Evolutionary conservation across 164 flowering plant species (phyloP), one percentile per base, ranked within the genome.

Genomic region (Platanus orientalis): DNA sequence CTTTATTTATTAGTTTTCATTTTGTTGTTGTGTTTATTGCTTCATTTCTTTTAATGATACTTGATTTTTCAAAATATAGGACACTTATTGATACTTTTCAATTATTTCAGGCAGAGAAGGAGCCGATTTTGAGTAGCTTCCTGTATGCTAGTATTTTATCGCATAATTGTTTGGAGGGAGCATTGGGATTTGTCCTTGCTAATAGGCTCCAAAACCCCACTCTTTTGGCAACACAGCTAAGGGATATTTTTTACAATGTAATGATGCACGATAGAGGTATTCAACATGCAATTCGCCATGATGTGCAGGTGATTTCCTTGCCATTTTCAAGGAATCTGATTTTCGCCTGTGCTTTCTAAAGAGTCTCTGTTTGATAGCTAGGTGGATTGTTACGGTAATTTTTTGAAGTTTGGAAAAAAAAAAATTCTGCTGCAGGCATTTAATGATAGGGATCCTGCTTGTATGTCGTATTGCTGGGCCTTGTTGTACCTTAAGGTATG

Each of bases 401-500:
- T 49, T 71, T 60, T 34, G 44, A 57, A 25, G 9, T 40, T 30
- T 50, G 34, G n/a, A n/a, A n/a, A n/a, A 14, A 48, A n/a, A 49
- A 27, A 62, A 67, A 49, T 54, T n/a, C 42, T 42, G 19, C 49
- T 11, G 7, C 81, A 91, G 97, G 97, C 97, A 53, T 89, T 87
- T 69, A 86, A 83, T 72, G 93, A 91, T 40, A 73, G 93, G 59
- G 90, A 91, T 84, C 97, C 97, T 47, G 77, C 97, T 32, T 91
- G 97, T 73, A 66, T 87, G 68, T 84, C 96, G 32, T 89, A 85
- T 73, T 76, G 85, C 74, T 81, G 90, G 62, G 89, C 81, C 2
- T 59, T 91, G 62, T 67, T 88, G 63, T 84, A 89, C 66, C 81
- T 83, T 19, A 89, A 89, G 93, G 96, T 89, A 78, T n/a, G 26